phyloP scores from a whole-genome alignment of 176 grass and related monocot genomes.

The Zizania latifolia region DNA sequence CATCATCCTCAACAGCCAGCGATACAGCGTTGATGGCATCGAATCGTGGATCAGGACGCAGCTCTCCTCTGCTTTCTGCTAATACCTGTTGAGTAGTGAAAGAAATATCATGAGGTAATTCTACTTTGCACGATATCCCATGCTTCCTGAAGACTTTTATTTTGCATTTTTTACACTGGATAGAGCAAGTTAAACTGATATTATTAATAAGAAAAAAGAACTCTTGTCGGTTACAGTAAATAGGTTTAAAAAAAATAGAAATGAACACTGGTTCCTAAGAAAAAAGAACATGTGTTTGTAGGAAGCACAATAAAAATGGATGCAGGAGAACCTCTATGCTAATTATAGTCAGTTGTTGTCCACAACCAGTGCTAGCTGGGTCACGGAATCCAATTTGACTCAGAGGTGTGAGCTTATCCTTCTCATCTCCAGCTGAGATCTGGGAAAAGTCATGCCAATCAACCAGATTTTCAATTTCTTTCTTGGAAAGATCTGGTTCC shows the following conservation, averaged over 20 bases:
- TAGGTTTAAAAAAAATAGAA: conserved; percentile 3
- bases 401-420: conserved; percentile 75
- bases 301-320: conserved; percentile 1
- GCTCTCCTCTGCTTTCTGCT: conserved; percentile 68
- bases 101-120: conserved; percentile 33
- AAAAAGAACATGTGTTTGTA: background rate
- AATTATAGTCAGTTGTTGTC: conserved; percentile 81
- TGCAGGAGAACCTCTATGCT: conserved; percentile 64
- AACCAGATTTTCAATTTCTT: conserved; percentile 18
- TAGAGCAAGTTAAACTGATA: conserved; percentile 18
- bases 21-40: conserved; percentile 82
- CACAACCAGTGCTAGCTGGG: conserved; percentile 63
- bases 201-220: no score
- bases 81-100: conserved; percentile 55
- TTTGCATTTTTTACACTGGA: background rate
- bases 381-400: conserved; percentile 94
- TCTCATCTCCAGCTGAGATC: conserved; percentile 70
- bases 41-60: conserved; percentile 68
- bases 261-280: background rate
- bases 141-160: no score
- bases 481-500: conserved; percentile 23
- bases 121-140: conserved; percentile 18
- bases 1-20: conserved; percentile 63
- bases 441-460: conserved; percentile 69
- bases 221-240: background rate